These are phyloP conservation scores for Cyclospora cayetanensis DNA, from an alignment of 169 alveolate genomes.

Conservation along the genomic window DNA sequence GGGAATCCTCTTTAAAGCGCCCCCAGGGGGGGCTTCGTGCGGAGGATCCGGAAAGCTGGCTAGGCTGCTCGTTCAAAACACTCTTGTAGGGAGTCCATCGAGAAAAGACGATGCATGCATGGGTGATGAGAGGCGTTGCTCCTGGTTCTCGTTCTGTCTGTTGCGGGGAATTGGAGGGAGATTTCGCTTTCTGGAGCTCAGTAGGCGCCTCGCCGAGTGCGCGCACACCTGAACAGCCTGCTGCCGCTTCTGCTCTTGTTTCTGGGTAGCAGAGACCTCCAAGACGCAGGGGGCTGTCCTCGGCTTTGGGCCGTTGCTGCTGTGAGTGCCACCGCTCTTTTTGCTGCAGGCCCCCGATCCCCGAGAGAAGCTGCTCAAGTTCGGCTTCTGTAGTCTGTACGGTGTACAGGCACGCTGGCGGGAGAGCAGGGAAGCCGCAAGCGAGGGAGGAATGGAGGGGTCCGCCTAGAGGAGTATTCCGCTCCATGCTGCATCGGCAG, in stretches of 20 bases:
- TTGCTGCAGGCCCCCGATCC: neutral
- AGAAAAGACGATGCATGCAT: neutral
- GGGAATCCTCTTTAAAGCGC: neutral
- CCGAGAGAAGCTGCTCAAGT: neutral
- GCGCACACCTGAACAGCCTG: neutral
- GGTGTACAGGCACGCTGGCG: slow-evolving; percentile 13
- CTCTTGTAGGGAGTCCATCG: slow-evolving; percentile 9
- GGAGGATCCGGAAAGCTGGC: neutral
- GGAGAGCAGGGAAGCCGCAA: neutral
- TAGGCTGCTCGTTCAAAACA: neutral
- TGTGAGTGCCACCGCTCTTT: slow-evolving; percentile 11
- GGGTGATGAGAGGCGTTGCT: neutral
- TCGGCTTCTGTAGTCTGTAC: neutral
- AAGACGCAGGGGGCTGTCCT: no score
- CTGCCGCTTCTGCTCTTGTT: neutral
- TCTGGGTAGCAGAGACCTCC: no score
- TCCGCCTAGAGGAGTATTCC: neutral
- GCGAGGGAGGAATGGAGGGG: slow-evolving; percentile 2
- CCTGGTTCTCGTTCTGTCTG: neutral
- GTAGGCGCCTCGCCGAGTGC: neutral
- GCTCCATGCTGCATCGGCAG: neutral
- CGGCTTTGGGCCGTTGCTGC: slow-evolving; percentile 33
- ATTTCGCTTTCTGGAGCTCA: neutral
- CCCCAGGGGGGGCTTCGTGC: neutral
- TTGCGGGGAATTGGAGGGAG: neutral